Evolutionary conservation across 1,284 basidiomycete species (phyloP).

Genomic region (Puccinia novopanici): DNA sequence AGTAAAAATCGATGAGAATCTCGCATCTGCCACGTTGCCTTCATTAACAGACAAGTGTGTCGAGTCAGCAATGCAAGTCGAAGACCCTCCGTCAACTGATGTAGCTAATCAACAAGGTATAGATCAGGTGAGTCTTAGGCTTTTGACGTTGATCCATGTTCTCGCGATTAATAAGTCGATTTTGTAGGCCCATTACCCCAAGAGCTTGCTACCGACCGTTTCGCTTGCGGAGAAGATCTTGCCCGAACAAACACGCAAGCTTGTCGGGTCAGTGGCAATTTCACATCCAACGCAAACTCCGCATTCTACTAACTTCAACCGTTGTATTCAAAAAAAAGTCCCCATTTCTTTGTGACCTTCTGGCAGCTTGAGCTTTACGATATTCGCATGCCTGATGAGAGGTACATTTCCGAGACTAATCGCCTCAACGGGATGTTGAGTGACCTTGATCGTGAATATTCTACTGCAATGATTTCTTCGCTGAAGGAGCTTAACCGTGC

Average conservation of each 20-base stretch:
- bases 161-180: not conserved
- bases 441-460: slow-evolving; percentile 57
- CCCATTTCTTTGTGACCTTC: slow-evolving; percentile 87
- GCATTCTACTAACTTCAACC: not conserved
- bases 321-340: slow-evolving; percentile 62
- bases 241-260: slow-evolving; percentile 67
- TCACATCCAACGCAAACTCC: slow-evolving; percentile 52
- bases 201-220: slow-evolving; percentile 70
- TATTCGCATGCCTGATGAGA: slow-evolving; percentile 67
- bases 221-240: slow-evolving; percentile 71
- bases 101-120: not conserved
- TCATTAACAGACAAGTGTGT: slow-evolving; percentile 63
- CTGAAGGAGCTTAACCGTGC: slow-evolving; percentile 53
- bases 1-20: slow-evolving; percentile 49
- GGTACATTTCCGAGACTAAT: slow-evolving; percentile 61
- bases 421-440: slow-evolving; percentile 59
- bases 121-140: slow-evolving; percentile 13
- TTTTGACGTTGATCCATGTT: not conserved
- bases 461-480: slow-evolving; percentile 52
- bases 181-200: slow-evolving; percentile 35
- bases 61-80: not conserved
- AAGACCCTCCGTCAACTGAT: slow-evolving; percentile 21
- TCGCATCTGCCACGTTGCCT: not conserved
- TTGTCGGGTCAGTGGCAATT: slow-evolving; percentile 68
- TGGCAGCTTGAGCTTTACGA: slow-evolving; percentile 92